phyloP scores from a whole-genome alignment of 352 stramenopile species.

The Phytophthora ohioensis region DNA sequence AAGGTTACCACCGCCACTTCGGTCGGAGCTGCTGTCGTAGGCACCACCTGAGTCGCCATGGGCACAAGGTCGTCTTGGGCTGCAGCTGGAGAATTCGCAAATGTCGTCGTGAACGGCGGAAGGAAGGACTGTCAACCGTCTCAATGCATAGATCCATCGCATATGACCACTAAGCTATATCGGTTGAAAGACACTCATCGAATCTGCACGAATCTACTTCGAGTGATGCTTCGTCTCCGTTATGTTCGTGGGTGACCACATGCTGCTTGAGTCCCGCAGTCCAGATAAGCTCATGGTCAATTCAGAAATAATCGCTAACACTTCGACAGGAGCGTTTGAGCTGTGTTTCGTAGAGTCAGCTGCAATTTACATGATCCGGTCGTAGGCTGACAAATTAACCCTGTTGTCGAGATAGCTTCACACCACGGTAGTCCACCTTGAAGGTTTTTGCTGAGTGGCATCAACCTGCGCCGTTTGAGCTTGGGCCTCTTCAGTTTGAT shows the following conservation, averaged over 20 bases:
- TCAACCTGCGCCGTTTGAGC: no score
- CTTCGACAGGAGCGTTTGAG: no score
- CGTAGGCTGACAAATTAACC: no score
- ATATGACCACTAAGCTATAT: not conserved
- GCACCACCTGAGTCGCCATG: slow-evolving; percentile 8
- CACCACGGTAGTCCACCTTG: no score
- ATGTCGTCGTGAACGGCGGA: not conserved
- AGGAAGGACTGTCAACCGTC: not conserved
- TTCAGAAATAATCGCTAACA: no score
- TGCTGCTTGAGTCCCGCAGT: no score
- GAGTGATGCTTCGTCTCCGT: slow-evolving; percentile 13
- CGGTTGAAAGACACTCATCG: slow-evolving; percentile 8
- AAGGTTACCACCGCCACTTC: slow-evolving; percentile 4
- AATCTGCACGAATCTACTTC: slow-evolving; percentile 25
- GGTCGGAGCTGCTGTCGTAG: not conserved
- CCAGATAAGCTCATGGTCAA: no score
- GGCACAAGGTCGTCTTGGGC: not conserved
- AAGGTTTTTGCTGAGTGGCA: no score
- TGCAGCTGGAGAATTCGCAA: slow-evolving; percentile 14
- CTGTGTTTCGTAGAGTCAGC: no score
- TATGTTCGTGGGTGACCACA: not conserved
- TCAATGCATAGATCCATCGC: not conserved
- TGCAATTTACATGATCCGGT: no score
- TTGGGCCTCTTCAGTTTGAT: no score
- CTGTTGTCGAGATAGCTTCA: no score